Conservation (phyloP, 163 green algal species). For the Coccomyxa subellipsoidea region DNA sequence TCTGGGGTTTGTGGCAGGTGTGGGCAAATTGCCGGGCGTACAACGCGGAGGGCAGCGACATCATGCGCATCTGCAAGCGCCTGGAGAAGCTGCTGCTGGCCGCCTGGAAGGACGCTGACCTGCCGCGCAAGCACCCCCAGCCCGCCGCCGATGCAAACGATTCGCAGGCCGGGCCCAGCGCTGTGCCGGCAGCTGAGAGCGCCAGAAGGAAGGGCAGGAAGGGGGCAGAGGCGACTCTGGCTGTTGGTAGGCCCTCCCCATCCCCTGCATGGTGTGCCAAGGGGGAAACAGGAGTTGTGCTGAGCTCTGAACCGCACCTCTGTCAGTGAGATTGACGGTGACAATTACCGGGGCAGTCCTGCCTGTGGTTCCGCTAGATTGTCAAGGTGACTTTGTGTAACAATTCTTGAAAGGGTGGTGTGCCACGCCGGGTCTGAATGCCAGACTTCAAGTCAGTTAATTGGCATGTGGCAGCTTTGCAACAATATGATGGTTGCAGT, state of each 20-base stretch:
- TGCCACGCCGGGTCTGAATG: too few relatives aligned
- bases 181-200: not conserved
- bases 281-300: too few relatives aligned
- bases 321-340: too few relatives aligned
- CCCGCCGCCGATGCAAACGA: not conserved
- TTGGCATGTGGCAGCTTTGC: too few relatives aligned
- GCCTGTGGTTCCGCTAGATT: too few relatives aligned
- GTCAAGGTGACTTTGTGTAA: too few relatives aligned
- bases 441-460: too few relatives aligned
- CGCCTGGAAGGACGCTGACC: not conserved
- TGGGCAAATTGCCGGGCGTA: conserved; percentile 49
- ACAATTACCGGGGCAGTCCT: too few relatives aligned
- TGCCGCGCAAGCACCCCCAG: conserved; percentile 7
- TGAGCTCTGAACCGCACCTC: too few relatives aligned
- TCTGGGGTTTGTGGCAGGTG: too few relatives aligned
- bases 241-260: not conserved
- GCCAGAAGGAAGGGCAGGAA: not conserved
- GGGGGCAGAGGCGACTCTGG: not conserved
- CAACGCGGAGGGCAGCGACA: conserved; percentile 34
- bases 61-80: conserved; percentile 1
- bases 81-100: conserved; percentile 11
- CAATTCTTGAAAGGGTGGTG: too few relatives aligned
- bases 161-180: not conserved
- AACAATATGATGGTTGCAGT: too few relatives aligned
- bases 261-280: not conserved